These are phyloP conservation scores for Stellera chamaejasme DNA, from an alignment of 345 rosid genomes.

Conservation along the genomic window DNA sequence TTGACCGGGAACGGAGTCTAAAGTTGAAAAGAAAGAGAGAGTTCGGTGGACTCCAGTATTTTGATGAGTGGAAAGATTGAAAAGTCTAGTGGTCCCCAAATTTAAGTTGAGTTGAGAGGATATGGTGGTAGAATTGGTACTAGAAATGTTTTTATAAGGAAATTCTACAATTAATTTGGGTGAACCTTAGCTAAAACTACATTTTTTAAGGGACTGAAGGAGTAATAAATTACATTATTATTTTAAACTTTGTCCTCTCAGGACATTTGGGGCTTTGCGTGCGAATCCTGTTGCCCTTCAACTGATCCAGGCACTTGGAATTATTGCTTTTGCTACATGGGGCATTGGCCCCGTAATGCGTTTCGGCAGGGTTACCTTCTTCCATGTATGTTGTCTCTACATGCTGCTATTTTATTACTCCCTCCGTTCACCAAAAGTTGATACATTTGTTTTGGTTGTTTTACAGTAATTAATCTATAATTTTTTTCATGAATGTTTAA, in stretches of 20 bases:
- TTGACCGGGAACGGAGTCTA: too few species aligned
- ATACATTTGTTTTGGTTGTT: too few species aligned
- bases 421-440: too few species aligned
- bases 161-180: not conserved
- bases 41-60: too few species aligned
- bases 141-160: not conserved
- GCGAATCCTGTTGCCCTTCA: constrained; percentile 45
- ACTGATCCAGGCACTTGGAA: constrained; percentile 61
- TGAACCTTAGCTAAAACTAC: not conserved
- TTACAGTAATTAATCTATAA: too few species aligned
- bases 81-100: not conserved
- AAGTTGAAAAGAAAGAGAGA: too few species aligned
- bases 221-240: not conserved
- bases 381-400: constrained; percentile 32
- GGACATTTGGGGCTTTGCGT: constrained; percentile 46
- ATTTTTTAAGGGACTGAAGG: not conserved
- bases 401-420: not conserved
- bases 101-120: not conserved
- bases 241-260: constrained; percentile 18
- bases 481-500: too few species aligned
- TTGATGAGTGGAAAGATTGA: too few species aligned
- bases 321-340: constrained; percentile 77
- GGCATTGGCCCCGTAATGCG: constrained; percentile 70
- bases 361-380: constrained; percentile 39
- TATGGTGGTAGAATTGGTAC: not conserved